These are phyloP conservation scores for Poa annua DNA, from an alignment of 176 grass and related monocot genomes.

Conservation along the genomic window DNA sequence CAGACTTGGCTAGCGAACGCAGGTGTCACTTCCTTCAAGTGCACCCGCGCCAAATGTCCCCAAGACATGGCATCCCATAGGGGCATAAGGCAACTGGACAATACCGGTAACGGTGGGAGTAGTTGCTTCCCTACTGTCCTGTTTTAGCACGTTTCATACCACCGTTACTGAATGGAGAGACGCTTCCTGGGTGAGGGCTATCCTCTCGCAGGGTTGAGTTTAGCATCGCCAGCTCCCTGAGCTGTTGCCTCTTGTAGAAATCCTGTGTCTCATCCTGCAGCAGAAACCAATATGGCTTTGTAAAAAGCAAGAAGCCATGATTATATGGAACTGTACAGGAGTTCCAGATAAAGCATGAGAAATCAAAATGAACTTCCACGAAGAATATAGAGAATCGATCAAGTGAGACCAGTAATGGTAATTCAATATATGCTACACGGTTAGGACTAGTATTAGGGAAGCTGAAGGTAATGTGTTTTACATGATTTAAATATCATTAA, in stretches of 20 bases:
- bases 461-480: neutral
- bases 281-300: neutral
- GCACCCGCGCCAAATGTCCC: slow-evolving; percentile 35
- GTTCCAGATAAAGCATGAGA: neutral
- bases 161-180: slow-evolving; percentile 68
- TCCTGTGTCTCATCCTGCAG: slow-evolving; percentile 92
- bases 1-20: slow-evolving; percentile 46
- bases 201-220: slow-evolving; percentile 86
- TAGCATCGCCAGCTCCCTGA: slow-evolving; percentile 89
- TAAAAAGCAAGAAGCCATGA: neutral
- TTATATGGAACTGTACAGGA: neutral
- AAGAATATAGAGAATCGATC: neutral
- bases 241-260: slow-evolving; percentile 94
- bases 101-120: slow-evolving; percentile 9
- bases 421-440: neutral
- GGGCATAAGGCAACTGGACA: slow-evolving; percentile 24
- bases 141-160: slow-evolving; percentile 84
- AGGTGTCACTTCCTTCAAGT: slow-evolving; percentile 45
- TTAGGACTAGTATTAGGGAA: neutral
- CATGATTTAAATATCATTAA: neutral
- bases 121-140: slow-evolving; percentile 48
- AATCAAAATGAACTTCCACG: neutral
- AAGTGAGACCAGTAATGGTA: neutral
- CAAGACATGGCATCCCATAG: slow-evolving; percentile 25
- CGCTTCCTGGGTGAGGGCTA: slow-evolving; percentile 70